Percentiles rank a stretch among this genome's conserved stretches.
Evolutionary conservation across 2,329 filamentous ascomycete species (phyloP).

Genomic region (Ophiostoma himal-ulmi): DNA sequence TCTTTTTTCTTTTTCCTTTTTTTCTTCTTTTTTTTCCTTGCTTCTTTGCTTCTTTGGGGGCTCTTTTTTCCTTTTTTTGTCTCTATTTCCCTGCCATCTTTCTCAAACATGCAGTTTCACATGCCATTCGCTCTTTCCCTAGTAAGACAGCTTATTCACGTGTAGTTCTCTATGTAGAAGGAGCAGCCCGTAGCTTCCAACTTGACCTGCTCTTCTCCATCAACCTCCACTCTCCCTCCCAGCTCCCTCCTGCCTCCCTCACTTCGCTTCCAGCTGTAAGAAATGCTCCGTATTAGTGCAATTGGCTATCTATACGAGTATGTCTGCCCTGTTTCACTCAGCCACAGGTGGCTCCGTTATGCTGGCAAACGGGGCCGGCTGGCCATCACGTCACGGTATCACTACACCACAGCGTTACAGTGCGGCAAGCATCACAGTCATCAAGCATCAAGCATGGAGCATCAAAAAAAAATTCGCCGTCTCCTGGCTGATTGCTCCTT

Average conservation of each 20-base stretch:
- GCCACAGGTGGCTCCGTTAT: background rate
- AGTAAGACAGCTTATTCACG: no score
- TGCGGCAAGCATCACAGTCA: background rate
- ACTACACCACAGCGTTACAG: background rate
- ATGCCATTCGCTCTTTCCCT: conserved; percentile 1
- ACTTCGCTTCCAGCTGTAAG: background rate
- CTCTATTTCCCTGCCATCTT: background rate
- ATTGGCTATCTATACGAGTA: background rate
- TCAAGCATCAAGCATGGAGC: background rate
- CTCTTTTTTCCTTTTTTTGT: background rate
- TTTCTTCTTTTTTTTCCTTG: background rate
- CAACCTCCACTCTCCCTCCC: background rate
- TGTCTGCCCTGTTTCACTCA: background rate
- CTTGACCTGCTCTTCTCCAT: background rate
- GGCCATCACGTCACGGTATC: background rate
- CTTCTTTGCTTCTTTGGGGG: background rate
- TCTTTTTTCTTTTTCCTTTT: background rate
- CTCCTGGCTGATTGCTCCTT: background rate
- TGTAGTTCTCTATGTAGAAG: background rate
- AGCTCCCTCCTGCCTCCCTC: background rate
- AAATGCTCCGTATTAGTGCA: background rate
- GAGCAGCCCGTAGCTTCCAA: background rate
- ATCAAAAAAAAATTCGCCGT: background rate
- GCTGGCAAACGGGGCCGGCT: background rate
- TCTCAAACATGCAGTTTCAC: background rate